Evolutionary conservation across 2,329 filamentous ascomycete species (phyloP), one percentile per base, ranked within the genome.

Genomic region (Helotiales sp.): DNA sequence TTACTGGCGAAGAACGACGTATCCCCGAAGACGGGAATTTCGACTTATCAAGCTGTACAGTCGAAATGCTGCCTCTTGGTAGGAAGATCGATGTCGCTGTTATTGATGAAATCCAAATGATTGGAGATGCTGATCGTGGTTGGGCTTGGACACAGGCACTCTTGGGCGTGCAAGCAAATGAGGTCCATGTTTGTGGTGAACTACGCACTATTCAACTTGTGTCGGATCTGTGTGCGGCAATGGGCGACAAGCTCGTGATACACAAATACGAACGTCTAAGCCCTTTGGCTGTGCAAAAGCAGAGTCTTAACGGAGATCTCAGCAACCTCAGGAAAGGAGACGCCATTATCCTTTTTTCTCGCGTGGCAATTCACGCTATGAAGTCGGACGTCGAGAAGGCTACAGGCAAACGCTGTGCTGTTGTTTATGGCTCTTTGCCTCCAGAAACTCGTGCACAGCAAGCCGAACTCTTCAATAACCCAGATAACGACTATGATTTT

Each of bases 91-190:
- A 98, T 40, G 93, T 99, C 33, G 93, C 91, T 1, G 93, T 99
- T 64, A 93, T 99, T 62, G 95, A 99, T 70, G 95, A 99, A 76
- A 98, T 99, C 57, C 95, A 99, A 74, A 98, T 99, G 95, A 91
- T 99, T 65, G 87, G 85, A 15, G 87, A 92, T 67, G 61, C 72
- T 0, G 84, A 91, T 0, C 87, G 95, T 66, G 95, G 96, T 1
- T 96, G 89, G 87, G 93, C 92, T 2, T 99, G 95, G 95, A 96
- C 93, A 1, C 85, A 92, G 67, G 95, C 95, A 1, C 79, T 98
- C 13, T 78, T 99, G 5, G 95, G 95, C 33, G 81, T 96, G 1
- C 87, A 89, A 73, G 95, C 91, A 4, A 88, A 87, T 66, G 95
- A 99, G 70, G 79, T 99, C 5, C 95, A 99, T 74, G 80, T 99